Percentiles rank a stretch among this genome's conserved stretches.
Evolutionary conservation across 2,329 filamentous ascomycete genomes (phyloP).

Genomic region (Hypomyces rosellus): DNA sequence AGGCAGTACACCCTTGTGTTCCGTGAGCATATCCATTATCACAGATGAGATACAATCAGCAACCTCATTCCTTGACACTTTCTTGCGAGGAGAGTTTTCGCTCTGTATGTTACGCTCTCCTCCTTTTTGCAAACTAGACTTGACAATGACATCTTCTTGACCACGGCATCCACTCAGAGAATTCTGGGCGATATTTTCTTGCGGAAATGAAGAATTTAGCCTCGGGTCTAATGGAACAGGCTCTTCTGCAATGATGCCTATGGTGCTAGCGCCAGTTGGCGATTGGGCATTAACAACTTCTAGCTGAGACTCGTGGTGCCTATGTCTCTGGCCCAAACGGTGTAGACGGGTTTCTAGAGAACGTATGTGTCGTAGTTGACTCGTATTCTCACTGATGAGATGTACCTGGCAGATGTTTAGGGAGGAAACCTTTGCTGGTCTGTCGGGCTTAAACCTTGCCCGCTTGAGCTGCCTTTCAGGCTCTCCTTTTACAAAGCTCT

Average conservation of each 20-base stretch:
- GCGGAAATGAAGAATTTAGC: not conserved
- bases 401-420: not conserved
- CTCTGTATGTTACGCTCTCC: not conserved
- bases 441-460: not conserved
- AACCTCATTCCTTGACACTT: not conserved
- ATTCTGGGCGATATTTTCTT: no score
- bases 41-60: conserved; percentile 19
- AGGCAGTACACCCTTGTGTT: conserved; percentile 42
- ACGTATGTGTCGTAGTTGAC: not conserved
- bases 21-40: conserved; percentile 24
- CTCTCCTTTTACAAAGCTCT: not conserved
- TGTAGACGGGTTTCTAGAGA: conserved; percentile 2
- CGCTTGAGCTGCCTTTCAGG: not conserved
- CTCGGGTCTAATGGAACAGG: not conserved
- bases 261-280: not conserved
- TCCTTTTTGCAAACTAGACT: not conserved
- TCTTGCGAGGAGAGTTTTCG: not conserved
- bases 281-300: not conserved
- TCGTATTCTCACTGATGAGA: not conserved
- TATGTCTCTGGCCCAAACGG: not conserved
- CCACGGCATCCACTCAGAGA: no score
- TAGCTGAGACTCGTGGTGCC: not conserved
- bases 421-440: not conserved
- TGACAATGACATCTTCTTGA: not conserved
- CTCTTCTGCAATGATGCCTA: not conserved